phyloP scores from a whole-genome alignment of 1,139 yeast genomes.

The Yamadazyma mexicana region DNA sequence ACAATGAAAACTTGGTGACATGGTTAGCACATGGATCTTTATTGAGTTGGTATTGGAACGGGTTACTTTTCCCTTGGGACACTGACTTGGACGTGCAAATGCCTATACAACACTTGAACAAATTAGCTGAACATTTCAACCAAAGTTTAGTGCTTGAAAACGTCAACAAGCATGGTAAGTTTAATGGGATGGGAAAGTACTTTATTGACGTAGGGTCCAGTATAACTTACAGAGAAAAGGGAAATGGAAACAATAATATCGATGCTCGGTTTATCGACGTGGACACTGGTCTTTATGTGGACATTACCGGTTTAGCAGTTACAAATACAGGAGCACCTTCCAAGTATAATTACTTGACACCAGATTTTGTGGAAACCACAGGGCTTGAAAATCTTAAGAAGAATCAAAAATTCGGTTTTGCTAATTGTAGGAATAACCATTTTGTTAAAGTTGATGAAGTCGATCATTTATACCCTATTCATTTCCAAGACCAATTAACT shows the following conservation, averaged over 20 bases:
- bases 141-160: constrained; percentile 36
- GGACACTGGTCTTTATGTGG: constrained; percentile 40
- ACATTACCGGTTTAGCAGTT: constrained; percentile 36
- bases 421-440: constrained; percentile 49
- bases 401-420: constrained; percentile 30
- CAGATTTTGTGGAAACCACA: constrained; percentile 13
- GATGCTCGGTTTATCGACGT: constrained; percentile 42
- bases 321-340: constrained; percentile 31
- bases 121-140: constrained; percentile 32
- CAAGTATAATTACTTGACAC: constrained; percentile 23
- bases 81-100: constrained; percentile 39
- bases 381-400: constrained; percentile 12
- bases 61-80: constrained; percentile 40
- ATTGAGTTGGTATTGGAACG: constrained; percentile 44
- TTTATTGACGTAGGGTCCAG: constrained; percentile 34
- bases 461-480: constrained; percentile 28
- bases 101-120: constrained; percentile 32
- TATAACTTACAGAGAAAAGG: constrained; percentile 30
- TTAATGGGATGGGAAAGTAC: constrained; percentile 32
- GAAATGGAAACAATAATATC: constrained; percentile 35
- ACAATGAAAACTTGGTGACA: constrained; percentile 29
- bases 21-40: constrained; percentile 48
- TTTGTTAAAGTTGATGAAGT: constrained; percentile 33
- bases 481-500: constrained; percentile 35
- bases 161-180: constrained; percentile 19